Evolutionary conservation across 1,139 yeast genomes (phyloP), one percentile per base, ranked within the genome.

Genomic region (Hansenula anomala): DNA sequence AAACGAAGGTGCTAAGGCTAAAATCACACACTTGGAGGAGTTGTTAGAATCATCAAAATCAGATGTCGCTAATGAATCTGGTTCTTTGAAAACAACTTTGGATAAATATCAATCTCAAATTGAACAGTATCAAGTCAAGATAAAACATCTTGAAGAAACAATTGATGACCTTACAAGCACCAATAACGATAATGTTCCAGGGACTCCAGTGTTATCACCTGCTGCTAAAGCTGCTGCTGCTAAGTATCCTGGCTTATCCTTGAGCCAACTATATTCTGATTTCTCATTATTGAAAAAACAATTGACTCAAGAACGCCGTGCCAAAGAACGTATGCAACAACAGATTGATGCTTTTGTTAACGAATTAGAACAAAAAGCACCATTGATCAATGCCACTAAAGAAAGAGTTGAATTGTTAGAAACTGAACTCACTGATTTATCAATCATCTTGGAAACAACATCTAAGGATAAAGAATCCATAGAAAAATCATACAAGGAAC

Each of bases 281-380:
- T 78, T 78, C 54, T 75, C 73, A 37, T 64, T 75, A 42, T 62
- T 88, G 40, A 82, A 79, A 59, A 81, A 77, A 47, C 82, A 84
- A 49, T 63, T 88, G 33, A 73, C 78, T 7, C 72, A 79, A 41
- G 96, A 88, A 56, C 75, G 78, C 49, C 71, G 80, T 25, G 82
- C 85, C 42, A 89, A 86, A 52, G 80, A 78, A 42, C 73, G 75
- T 41, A 68, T 90, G 41, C 84, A 90, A 42, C 60, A 67, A 28
- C 92, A 88, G 59, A 67, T 90, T 45, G 82, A 83, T 49, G 66
- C 73, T 0, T 81, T 90, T 51, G 76, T 89, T 27, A 69, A 67
- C 25, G 97, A 90, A 56, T 67, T 92, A 48, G 95, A 89, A 55
- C 71, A 77, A 20, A 82, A 85, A 51, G 82, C 88, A 40, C 97